Percentiles rank a stretch among this genome's conserved stretches.
These are phyloP conservation scores for Coemansia sp. DNA, from an alignment of 192 early-diverging fungal genomes.

Conservation along the genomic window DNA sequence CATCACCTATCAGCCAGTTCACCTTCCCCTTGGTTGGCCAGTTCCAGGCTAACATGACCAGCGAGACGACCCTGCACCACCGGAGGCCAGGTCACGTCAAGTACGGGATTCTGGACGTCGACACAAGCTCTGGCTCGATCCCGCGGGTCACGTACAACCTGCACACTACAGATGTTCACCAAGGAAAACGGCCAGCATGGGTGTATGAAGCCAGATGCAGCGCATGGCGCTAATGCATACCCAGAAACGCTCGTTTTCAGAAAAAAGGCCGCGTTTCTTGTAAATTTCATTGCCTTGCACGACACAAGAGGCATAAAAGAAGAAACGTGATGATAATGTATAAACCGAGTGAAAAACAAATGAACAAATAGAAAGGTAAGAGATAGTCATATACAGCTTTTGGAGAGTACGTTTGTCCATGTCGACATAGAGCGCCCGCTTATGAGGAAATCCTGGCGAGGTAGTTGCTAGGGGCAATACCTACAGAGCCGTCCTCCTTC, in stretches of 20 bases:
- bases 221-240: conserved; percentile 22
- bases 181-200: conserved; percentile 31
- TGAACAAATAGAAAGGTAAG: not conserved
- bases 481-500: conserved; percentile 72
- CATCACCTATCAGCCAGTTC: conserved; percentile 53
- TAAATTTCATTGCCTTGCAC: not conserved
- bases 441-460: conserved; percentile 47
- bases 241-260: not conserved
- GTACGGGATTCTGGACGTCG: conserved; percentile 54
- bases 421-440: not conserved
- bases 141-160: conserved; percentile 48
- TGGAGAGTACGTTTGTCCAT: not conserved
- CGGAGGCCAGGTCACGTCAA: conserved; percentile 49
- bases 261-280: not conserved
- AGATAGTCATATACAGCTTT: conserved; percentile 2
- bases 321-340: not conserved
- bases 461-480: conserved; percentile 92
- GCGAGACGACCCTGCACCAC: conserved; percentile 47
- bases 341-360: not conserved
- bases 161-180: conserved; percentile 41
- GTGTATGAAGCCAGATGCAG: conserved; percentile 39
- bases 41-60: conserved; percentile 22
- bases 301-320: not conserved
- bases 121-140: conserved; percentile 32
- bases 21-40: conserved; percentile 44